A percentile compares a stretch with the other conserved stretches of the same genome.
These are phyloP conservation scores for Russula ochroleuca DNA, from an alignment of 768 basidiomycete genomes.

Conservation along the genomic window DNA sequence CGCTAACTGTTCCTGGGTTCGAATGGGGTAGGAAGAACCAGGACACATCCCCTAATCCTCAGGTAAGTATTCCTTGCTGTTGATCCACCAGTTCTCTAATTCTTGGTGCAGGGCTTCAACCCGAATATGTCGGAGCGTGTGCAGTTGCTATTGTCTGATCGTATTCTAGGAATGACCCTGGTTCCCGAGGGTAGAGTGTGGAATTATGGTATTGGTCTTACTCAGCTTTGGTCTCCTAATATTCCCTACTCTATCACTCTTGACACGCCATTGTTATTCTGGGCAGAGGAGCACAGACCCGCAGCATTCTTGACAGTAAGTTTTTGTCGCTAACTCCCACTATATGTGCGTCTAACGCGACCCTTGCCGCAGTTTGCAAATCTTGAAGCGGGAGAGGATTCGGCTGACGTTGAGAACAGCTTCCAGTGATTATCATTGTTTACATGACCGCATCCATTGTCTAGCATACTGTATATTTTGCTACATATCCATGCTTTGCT, in stretches of 20 bases:
- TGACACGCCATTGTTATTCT: constrained; percentile 92
- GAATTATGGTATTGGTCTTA: constrained; percentile 95
- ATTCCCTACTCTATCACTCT: constrained; percentile 78
- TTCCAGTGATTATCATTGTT: constrained; percentile 55
- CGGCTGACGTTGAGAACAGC: constrained; percentile 93
- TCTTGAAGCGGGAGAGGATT: constrained; percentile 86
- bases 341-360: constrained; percentile 15
- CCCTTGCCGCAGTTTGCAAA: constrained; percentile 65
- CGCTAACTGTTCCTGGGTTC: constrained; percentile 85
- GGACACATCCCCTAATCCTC: constrained; percentile 79
- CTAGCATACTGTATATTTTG: constrained; percentile 19
- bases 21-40: constrained; percentile 97
- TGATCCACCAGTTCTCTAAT: constrained; percentile 12
- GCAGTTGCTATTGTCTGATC: constrained; percentile 88
- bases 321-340: constrained; percentile 20
- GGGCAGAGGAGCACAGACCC: constrained; percentile 93
- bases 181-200: constrained; percentile 93
- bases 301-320: constrained; percentile 89
- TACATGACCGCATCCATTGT: constrained; percentile 4
- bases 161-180: constrained; percentile 92
- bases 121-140: constrained; percentile 98
- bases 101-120: constrained; percentile 69
- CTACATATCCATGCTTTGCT: constrained; percentile 9
- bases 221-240: constrained; percentile 83
- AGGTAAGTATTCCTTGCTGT: constrained; percentile 38